These are phyloP conservation scores for Pseudotsuga menziesii DNA, from an alignment of 75 land plant genomes.

Conservation along the genomic window DNA sequence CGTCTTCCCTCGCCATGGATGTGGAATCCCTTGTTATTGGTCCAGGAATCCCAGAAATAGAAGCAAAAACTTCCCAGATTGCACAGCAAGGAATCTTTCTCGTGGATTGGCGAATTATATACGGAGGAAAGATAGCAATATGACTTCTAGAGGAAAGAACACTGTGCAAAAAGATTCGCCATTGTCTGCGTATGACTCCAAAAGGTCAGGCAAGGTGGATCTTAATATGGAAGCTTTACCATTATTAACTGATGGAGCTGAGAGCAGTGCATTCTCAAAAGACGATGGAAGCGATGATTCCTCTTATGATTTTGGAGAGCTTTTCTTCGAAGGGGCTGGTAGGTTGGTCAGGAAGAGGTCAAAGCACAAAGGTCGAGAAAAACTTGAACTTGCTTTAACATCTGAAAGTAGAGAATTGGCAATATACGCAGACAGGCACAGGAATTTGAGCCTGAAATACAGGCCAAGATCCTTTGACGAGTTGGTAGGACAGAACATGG, in stretches of 20 bases:
- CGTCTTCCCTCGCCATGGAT: slow-evolving; percentile 57
- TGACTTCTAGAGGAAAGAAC: slow-evolving; percentile 31
- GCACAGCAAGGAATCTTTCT: slow-evolving; percentile 30
- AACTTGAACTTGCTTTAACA: slow-evolving; percentile 15
- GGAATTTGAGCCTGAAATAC: slow-evolving; percentile 49
- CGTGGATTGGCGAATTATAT: slow-evolving; percentile 48
- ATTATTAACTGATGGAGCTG: slow-evolving; percentile 18
- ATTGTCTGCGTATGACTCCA: slow-evolving; percentile 11
- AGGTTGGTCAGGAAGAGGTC: slow-evolving; percentile 67
- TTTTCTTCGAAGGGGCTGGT: slow-evolving; percentile 49
- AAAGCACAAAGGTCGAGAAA: slow-evolving; percentile 52
- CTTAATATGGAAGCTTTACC: slow-evolving; percentile 17
- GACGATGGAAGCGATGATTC: slow-evolving; percentile 35
- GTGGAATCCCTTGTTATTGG: slow-evolving; percentile 74
- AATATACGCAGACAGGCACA: slow-evolving; percentile 18
- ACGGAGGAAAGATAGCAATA: slow-evolving; percentile 42
- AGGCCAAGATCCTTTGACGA: slow-evolving; percentile 42
- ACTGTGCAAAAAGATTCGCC: slow-evolving; percentile 9
- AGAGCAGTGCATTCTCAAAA: slow-evolving; percentile 18
- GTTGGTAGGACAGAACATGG: slow-evolving; percentile 41
- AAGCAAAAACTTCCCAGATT: slow-evolving; percentile 11
- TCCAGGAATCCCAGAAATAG: slow-evolving; percentile 33
- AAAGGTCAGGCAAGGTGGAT: slow-evolving; percentile 30
- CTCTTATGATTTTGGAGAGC: slow-evolving; percentile 45
- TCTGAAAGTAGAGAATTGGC: slow-evolving; percentile 11